Evolutionary conservation across 805 yeast genomes (phyloP).

Genomic region (Schizosaccharomyces japonicus): DNA sequence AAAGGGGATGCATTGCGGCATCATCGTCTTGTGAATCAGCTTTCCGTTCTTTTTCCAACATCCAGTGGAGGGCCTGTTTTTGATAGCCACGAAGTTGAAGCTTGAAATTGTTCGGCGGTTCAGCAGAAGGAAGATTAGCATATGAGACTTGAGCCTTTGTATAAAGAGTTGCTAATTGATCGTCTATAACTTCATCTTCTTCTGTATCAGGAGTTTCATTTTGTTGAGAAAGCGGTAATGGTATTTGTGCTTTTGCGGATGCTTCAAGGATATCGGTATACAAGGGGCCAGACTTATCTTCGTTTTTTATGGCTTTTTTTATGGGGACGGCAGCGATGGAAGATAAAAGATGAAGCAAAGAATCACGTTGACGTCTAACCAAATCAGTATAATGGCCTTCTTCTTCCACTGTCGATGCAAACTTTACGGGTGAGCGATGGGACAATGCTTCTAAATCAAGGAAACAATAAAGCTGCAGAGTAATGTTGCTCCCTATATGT

Average conservation of each 20-base stretch:
- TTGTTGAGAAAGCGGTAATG: conserved; percentile 4
- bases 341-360: background rate
- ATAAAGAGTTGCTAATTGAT: conserved; percentile 57
- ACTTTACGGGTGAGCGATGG: background rate
- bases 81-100: conserved; percentile 53
- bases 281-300: too few species aligned
- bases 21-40: conserved; percentile 15
- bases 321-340: conserved; percentile 6
- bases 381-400: background rate
- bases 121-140: conserved; percentile 36
- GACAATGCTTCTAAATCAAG: conserved; percentile 14
- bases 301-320: too few species aligned
- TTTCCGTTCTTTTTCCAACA: conserved; percentile 12
- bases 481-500: conserved; percentile 54
- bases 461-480: conserved; percentile 44
- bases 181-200: conserved; percentile 19
- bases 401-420: background rate
- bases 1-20: conserved; percentile 57
- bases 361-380: background rate
- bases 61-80: conserved; percentile 30
- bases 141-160: conserved; percentile 43
- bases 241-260: too few species aligned
- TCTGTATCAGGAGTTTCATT: conserved; percentile 7
- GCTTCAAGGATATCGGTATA: too few species aligned
- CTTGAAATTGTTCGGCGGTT: conserved; percentile 31